Evolutionary conservation across 371 early-diverging fungal species (phyloP), one percentile per base, ranked within the genome.

Genomic region (Mortierella polycephala): DNA sequence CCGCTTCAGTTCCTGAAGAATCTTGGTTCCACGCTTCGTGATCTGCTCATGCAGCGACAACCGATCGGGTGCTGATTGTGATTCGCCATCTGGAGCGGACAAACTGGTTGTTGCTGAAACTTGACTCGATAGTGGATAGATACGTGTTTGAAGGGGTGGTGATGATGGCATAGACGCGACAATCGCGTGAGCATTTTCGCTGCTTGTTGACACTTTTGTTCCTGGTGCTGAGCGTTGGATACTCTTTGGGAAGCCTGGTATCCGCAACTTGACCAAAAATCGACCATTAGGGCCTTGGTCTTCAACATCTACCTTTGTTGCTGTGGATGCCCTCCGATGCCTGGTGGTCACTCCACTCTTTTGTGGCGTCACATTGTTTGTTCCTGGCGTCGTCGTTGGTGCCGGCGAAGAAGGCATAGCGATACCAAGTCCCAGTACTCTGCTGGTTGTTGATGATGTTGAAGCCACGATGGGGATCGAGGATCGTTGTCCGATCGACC

Each of bases 121-220:
- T 57, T 76, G 77, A 12, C 77, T 76, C 2, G 77, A 76, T n/a
- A 76, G 57, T 5, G 52, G 39, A 59, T 73, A 44, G 14, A 49
- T 20, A 12, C 63, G 67, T 5, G 58, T 7, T 4, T 57, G 37
- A 9, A 41, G 0, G 12, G 42, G 44, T 7, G 69, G 61, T 13
- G 74, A 60, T 10, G 63, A 67, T n/a, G 73, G 67, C 12, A 53
- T 57, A 6, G 73, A 63, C 23, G 37, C 57, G 16, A 61, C 46
- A 9, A 54, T 7, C 5, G 61, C 8, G 5, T 62, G 60, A 12
- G 44, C 13, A 9, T 40, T n/a, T n/a, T 50, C 23, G 14, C 42
- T 37, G 12, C 51, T 7, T n/a, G 42, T 40, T 9, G 58, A 18
- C 1, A 55, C 56, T 55, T 23, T 41, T 42, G 60, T 20, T 0